Conservation (phyloP, 1,284 basidiomycete species). For the Tilletia walkeri region DNA sequence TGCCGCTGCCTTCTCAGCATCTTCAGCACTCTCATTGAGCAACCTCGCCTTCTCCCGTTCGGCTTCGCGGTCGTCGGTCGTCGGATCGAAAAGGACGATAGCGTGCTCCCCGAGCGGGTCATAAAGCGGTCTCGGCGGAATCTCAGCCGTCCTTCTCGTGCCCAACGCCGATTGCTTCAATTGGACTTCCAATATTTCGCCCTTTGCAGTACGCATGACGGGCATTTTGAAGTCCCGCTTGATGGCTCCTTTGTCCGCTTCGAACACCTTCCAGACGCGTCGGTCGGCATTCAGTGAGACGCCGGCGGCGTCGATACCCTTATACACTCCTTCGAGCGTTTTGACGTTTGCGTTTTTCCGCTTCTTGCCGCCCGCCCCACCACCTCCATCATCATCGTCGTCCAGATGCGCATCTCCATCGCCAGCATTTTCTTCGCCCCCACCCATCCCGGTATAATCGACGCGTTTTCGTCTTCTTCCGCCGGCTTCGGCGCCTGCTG, state of each 20-base stretch:
- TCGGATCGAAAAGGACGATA: conserved; percentile 95
- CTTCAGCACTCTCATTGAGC: conserved; percentile 22
- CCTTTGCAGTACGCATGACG: conserved; percentile 74
- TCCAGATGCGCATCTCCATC: conserved; percentile 24
- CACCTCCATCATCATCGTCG: conserved; percentile 30
- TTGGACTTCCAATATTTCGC: conserved; percentile 67
- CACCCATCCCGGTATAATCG: conserved; percentile 49
- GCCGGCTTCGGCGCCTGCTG: conserved; percentile 24
- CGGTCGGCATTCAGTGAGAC: conserved; percentile 49
- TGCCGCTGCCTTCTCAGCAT: conserved; percentile 22
- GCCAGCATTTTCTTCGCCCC: conserved; percentile 29
- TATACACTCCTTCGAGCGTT: conserved; percentile 49
- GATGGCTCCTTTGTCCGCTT: conserved; percentile 44
- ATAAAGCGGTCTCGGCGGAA: conserved; percentile 85
- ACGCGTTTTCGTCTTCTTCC: conserved; percentile 47
- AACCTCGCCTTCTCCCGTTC: conserved; percentile 39
- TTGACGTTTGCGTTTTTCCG: conserved; percentile 26
- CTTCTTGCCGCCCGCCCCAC: conserved; percentile 21
- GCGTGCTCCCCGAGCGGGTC: conserved; percentile 98
- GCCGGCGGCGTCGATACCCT: conserved; percentile 49
- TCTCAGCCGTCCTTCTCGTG: conserved; percentile 74
- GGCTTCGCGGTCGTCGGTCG: conserved; percentile 68
- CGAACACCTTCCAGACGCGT: conserved; percentile 46
- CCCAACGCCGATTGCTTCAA: conserved; percentile 78
- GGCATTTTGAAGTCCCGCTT: conserved; percentile 74